phyloP scores from a whole-genome alignment of 768 basidiomycete genomes.

The Tephrocybe sp. region DNA sequence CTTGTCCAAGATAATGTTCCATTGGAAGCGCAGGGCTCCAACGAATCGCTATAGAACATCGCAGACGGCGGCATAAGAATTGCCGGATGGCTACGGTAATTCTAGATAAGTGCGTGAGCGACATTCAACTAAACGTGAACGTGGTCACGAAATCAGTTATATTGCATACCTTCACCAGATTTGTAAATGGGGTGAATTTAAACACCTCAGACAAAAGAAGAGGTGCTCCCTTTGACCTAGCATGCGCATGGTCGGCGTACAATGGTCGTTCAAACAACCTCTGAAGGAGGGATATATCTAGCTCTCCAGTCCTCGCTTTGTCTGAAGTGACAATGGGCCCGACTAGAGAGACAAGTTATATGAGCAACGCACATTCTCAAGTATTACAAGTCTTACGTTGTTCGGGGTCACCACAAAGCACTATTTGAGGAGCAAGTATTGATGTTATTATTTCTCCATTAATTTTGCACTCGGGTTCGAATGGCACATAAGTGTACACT shows the following conservation, averaged over 20 bases:
- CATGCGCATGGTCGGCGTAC: constrained; percentile 27
- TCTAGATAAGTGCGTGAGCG: constrained; percentile 22
- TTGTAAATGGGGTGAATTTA: constrained; percentile 32
- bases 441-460: constrained; percentile 9
- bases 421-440: constrained; percentile 36
- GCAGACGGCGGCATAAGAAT: constrained; percentile 55
- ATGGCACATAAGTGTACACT: constrained; percentile 28
- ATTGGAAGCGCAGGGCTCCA: constrained; percentile 43
- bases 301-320: constrained; percentile 39
- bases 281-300: constrained; percentile 48
- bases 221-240: constrained; percentile 11
- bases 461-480: constrained; percentile 4
- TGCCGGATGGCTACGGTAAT: constrained; percentile 49
- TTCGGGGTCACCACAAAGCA: constrained; percentile 50
- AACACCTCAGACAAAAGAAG: constrained; percentile 1
- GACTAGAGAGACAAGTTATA: constrained; percentile 25
- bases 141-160: no score
- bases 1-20: constrained; percentile 40
- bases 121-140: not conserved
- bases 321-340: constrained; percentile 47
- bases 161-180: constrained; percentile 38
- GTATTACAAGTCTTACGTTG: constrained; percentile 34
- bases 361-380: not conserved
- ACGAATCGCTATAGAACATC: constrained; percentile 48
- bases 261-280: constrained; percentile 42